These are phyloP conservation scores for Stylonectria norvegica DNA, from an alignment of 2,329 filamentous ascomycete species.

Conservation along the genomic window DNA sequence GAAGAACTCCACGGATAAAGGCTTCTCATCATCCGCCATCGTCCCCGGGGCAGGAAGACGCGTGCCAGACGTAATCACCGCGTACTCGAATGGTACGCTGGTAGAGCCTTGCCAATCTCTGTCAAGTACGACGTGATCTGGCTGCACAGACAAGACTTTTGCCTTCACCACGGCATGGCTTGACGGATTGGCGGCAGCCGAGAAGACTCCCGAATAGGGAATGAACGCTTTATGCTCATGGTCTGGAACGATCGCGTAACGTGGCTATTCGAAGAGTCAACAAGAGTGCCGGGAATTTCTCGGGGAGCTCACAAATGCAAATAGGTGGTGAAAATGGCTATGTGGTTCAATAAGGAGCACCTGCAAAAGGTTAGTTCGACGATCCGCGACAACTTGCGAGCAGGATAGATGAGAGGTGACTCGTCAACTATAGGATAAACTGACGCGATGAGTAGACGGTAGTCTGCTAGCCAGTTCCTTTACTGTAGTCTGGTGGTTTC, in stretches of 20 bases:
- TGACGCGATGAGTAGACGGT: slow-evolving; percentile 22
- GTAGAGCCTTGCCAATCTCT: slow-evolving; percentile 22
- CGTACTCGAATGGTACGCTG: slow-evolving; percentile 22
- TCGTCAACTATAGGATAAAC: too few relatives aligned
- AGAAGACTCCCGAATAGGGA: slow-evolving; percentile 37
- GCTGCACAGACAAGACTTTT: slow-evolving; percentile 13
- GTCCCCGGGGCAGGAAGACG: slow-evolving; percentile 21
- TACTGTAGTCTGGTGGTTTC: slow-evolving; percentile 17
- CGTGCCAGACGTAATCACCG: slow-evolving; percentile 21
- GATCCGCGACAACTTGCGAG: background rate
- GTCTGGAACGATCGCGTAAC: slow-evolving; percentile 41
- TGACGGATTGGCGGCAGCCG: slow-evolving; percentile 14
- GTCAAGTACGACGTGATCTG: slow-evolving; percentile 21
- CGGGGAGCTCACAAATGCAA: slow-evolving; percentile 35
- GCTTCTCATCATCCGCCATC: slow-evolving; percentile 23
- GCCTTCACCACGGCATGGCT: slow-evolving; percentile 20
- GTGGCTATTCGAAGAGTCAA: slow-evolving; percentile 29
- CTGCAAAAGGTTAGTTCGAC: slow-evolving; percentile 6
- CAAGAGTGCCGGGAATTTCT: fast-evolving
- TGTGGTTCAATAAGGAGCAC: slow-evolving; percentile 49
- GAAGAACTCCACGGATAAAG: slow-evolving; percentile 20
- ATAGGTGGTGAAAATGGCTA: slow-evolving; percentile 49
- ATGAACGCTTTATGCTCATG: slow-evolving; percentile 48
- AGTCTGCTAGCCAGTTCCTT: slow-evolving; percentile 21
- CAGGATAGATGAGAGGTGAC: fast-evolving